Conservation (phyloP, 2,329 filamentous ascomycete genomes). For the Teratosphaeria zuluensis region DNA sequence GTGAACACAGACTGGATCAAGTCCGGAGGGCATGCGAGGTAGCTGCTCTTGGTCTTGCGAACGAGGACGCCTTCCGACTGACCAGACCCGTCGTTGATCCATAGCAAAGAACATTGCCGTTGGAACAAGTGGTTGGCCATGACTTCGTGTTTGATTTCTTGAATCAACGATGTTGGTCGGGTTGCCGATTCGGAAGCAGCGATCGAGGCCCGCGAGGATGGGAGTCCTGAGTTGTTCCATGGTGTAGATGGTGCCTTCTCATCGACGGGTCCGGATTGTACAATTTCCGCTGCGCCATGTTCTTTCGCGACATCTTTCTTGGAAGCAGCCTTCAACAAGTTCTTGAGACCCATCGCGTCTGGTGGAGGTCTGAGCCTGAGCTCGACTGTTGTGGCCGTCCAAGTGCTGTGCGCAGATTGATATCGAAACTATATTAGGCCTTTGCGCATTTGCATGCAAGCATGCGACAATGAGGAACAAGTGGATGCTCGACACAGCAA, state of each 20-base stretch:
- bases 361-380: neutral
- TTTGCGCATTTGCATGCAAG: neutral
- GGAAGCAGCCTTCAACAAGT: constrained; percentile 52
- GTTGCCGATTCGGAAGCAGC: constrained; percentile 8
- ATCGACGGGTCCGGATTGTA: constrained; percentile 18
- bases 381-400: neutral
- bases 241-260: constrained; percentile 15
- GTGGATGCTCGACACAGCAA: too few relatives aligned
- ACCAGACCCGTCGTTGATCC: constrained; percentile 61
- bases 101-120: constrained; percentile 64
- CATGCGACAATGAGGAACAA: too few relatives aligned
- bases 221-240: constrained; percentile 30
- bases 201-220: constrained; percentile 45
- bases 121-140: constrained; percentile 79
- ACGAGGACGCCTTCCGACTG: constrained; percentile 64
- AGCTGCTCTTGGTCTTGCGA: constrained; percentile 56
- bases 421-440: neutral
- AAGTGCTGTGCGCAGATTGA: neutral
- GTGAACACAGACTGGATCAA: constrained; percentile 55
- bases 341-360: constrained; percentile 49
- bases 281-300: neutral
- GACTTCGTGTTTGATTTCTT: constrained; percentile 43
- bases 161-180: constrained; percentile 6
- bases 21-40: constrained; percentile 62
- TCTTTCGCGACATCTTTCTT: constrained; percentile 18